A percentile compares a stretch with the other conserved stretches of the same genome.
Conservation (phyloP, 2,329 filamentous ascomycete species). For the Penicillium fuscoglaucum region DNA sequence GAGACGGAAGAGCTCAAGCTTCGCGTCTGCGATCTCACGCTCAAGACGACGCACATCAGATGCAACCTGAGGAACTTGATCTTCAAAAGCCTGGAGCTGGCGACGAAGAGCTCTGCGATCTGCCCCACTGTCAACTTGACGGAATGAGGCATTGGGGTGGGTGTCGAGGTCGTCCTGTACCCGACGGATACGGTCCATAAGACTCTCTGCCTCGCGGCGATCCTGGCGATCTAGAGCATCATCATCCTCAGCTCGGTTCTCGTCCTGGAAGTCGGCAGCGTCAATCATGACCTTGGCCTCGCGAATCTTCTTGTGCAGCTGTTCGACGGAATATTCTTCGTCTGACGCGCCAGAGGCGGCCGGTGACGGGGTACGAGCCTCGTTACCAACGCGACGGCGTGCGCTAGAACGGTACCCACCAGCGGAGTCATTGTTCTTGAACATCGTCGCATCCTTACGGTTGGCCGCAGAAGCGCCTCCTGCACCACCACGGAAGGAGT, state of each 20-base stretch:
- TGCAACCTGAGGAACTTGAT: slow-evolving; percentile 86
- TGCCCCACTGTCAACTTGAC: slow-evolving; percentile 77
- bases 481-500: slow-evolving; percentile 75
- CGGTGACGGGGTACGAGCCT: slow-evolving; percentile 73
- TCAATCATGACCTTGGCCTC: slow-evolving; percentile 94
- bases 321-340: slow-evolving; percentile 82
- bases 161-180: slow-evolving; percentile 93
- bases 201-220: slow-evolving; percentile 85
- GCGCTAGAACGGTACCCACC: slow-evolving; percentile 93
- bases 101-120: slow-evolving; percentile 83
- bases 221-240: slow-evolving; percentile 88
- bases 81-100: slow-evolving; percentile 83
- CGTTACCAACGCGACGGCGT: slow-evolving; percentile 74
- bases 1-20: slow-evolving; percentile 87
- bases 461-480: slow-evolving; percentile 58
- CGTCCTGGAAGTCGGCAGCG: slow-evolving; percentile 94
- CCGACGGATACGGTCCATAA: slow-evolving; percentile 87
- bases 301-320: slow-evolving; percentile 85
- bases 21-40: slow-evolving; percentile 87
- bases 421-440: slow-evolving; percentile 92
- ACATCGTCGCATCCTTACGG: slow-evolving; percentile 93
- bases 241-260: slow-evolving; percentile 85
- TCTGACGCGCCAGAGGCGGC: slow-evolving; percentile 66
- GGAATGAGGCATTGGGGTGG: slow-evolving; percentile 74
- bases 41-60: slow-evolving; percentile 90